Evolutionary conservation across 768 basidiomycete species (phyloP).

Genomic region (Tricholoma furcatifolium): DNA sequence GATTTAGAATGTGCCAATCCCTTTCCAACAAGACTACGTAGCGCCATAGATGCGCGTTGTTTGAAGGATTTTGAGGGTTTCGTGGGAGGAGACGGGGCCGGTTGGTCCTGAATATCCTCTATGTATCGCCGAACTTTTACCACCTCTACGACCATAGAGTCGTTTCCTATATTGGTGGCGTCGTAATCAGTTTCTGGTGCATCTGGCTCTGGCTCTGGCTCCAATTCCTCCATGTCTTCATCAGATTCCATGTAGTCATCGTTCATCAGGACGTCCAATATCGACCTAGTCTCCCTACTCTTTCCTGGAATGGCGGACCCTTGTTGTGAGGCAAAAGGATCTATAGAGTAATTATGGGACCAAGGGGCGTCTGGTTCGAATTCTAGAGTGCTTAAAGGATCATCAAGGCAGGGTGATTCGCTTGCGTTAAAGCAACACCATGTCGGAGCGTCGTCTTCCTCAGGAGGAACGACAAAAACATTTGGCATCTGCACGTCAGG

Average conservation of each 20-base stretch:
- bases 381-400: slow-evolving; percentile 22
- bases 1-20: slow-evolving; percentile 29
- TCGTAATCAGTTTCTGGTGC: slow-evolving; percentile 5
- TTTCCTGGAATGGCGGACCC: slow-evolving; percentile 24
- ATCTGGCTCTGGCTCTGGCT: slow-evolving; percentile 21
- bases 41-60: slow-evolving; percentile 45
- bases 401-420: slow-evolving; percentile 25
- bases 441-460: slow-evolving; percentile 52
- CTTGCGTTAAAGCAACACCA: slow-evolving; percentile 61
- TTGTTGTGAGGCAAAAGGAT: slow-evolving; percentile 7
- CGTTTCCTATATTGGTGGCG: slow-evolving; percentile 28
- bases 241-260: slow-evolving; percentile 24
- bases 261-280: slow-evolving; percentile 29
- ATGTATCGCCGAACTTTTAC: slow-evolving; percentile 50
- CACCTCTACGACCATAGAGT: slow-evolving; percentile 61
- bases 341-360: slow-evolving; percentile 14
- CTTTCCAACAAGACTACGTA: slow-evolving; percentile 43
- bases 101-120: slow-evolving; percentile 7
- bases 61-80: slow-evolving; percentile 43
- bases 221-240: slow-evolving; percentile 27
- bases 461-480: slow-evolving; percentile 57
- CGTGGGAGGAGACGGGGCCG: slow-evolving; percentile 17
- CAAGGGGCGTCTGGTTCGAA: slow-evolving; percentile 19
- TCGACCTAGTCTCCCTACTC: slow-evolving; percentile 23
- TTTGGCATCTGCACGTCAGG: slow-evolving; percentile 36